phyloP scores from a whole-genome alignment of 1,284 basidiomycete genomes.

The Ganoderma resinaceum region DNA sequence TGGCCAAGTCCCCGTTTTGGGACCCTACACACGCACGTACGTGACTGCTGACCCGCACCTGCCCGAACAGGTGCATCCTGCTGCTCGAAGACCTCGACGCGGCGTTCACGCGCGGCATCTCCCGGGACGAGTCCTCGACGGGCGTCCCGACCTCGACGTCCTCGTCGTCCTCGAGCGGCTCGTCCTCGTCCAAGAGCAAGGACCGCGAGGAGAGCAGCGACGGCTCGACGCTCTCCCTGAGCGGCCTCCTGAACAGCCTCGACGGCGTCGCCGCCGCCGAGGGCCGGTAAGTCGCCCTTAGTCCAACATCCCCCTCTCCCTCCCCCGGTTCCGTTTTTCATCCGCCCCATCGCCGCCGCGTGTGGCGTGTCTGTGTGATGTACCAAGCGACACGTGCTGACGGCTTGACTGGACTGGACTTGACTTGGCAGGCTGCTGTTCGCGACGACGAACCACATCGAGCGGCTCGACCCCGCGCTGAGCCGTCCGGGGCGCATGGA shows the following conservation, averaged over 20 bases:
- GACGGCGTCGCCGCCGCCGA: constrained; percentile 89
- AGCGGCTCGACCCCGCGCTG: constrained; percentile 83
- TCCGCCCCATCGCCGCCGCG: constrained; percentile 1
- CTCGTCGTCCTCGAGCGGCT: constrained; percentile 46
- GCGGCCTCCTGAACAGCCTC: constrained; percentile 82
- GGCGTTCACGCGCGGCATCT: constrained; percentile 84
- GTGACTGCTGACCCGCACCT: constrained; percentile 29
- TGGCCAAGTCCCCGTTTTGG: constrained; percentile 10
- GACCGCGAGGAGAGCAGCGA: constrained; percentile 59
- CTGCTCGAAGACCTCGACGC: constrained; percentile 89
- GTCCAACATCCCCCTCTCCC: constrained; percentile 3
- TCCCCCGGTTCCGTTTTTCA: background rate
- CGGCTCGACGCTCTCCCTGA: constrained; percentile 82
- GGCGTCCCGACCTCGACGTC: constrained; percentile 66
- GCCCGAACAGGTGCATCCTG: constrained; percentile 73
- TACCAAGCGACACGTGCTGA: constrained; percentile 15
- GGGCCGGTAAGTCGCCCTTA: constrained; percentile 64
- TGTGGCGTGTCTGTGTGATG: background rate
- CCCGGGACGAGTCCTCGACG: constrained; percentile 79
- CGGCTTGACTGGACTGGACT: background rate
- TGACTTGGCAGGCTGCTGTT: constrained; percentile 77
- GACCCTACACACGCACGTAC: constrained; percentile 2
- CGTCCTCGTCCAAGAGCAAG: constrained; percentile 39
- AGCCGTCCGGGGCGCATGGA: constrained; percentile 87
- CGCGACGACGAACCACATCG: constrained; percentile 87